Conservation (phyloP, 345 rosid species). For the Eutrema yunnanense region DNA sequence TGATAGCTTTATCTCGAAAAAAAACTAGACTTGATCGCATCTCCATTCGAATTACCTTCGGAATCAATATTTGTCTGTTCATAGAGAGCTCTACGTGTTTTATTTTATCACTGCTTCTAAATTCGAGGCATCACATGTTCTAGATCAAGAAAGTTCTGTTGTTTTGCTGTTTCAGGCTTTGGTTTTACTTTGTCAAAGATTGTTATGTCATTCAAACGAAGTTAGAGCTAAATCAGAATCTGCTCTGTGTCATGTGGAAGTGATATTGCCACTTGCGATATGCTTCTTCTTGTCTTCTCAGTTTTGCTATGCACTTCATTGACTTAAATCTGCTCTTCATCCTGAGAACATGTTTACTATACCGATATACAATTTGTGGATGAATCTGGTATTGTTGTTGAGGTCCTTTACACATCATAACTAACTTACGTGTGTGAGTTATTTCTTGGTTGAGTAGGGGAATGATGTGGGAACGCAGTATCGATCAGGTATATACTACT, state of each 20-base stretch:
- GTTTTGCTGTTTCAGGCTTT: neutral
- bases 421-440: constrained; percentile 7
- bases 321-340: neutral
- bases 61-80: neutral
- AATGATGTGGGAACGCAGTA: constrained; percentile 79
- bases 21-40: neutral
- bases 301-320: neutral
- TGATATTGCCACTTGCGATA: neutral
- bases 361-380: neutral
- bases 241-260: neutral
- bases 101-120: neutral
- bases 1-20: constrained; percentile 16
- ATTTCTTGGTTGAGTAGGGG: constrained; percentile 36
- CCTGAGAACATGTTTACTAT: neutral
- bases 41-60: neutral
- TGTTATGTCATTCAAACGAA: neutral
- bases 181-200: neutral
- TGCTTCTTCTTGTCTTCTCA: neutral
- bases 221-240: neutral
- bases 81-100: neutral
- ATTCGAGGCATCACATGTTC: neutral
- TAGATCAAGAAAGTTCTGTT: neutral
- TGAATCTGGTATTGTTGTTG: constrained; percentile 4
- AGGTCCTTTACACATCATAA: neutral
- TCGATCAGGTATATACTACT: constrained; percentile 80